Evolutionary conservation across 2,329 filamentous ascomycete species (phyloP).

Genomic region (Verticillium tricorpus): DNA sequence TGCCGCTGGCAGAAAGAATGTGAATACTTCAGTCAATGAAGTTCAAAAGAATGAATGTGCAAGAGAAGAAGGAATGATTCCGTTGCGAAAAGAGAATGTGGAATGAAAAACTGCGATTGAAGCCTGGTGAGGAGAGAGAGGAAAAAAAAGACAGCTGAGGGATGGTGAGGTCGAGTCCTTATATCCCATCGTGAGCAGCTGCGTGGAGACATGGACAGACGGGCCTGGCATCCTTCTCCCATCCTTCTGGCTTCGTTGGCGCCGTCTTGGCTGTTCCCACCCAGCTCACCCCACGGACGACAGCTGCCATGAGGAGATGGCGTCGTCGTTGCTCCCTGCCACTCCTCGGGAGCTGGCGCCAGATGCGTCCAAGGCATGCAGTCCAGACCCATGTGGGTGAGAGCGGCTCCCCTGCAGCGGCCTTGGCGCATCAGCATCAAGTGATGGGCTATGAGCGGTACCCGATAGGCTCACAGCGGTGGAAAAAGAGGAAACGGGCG

Average conservation of each 20-base stretch:
- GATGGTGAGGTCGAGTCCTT: not conserved
- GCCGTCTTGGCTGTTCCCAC: not conserved
- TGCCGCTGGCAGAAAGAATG: constrained; percentile 2
- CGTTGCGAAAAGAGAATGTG: constrained; percentile 1
- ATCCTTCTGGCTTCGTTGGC: not conserved
- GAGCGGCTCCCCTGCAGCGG: not conserved
- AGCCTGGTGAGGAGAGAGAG: constrained; percentile 6
- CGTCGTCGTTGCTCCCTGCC: not conserved
- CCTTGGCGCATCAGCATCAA: constrained; percentile 1
- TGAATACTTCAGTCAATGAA: constrained; percentile 5
- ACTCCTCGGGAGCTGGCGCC: not conserved
- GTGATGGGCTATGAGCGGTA: not conserved
- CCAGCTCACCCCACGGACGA: not conserved
- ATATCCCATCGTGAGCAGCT: not conserved
- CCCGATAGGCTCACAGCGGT: not conserved
- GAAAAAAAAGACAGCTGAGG: not conserved
- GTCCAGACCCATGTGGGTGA: not conserved
- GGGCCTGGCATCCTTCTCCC: not conserved
- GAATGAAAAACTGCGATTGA: constrained; percentile 1
- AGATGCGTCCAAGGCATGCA: not conserved
- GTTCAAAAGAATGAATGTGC: constrained; percentile 3
- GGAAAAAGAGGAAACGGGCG: not conserved
- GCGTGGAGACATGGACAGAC: not conserved
- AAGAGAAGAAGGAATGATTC: not conserved
- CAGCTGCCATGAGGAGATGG: not conserved